A percentile compares a stretch with the other conserved stretches of the same genome.
Evolutionary conservation across 306 rosid genomes (phyloP).

Genomic region (Luffa acutangula): DNA sequence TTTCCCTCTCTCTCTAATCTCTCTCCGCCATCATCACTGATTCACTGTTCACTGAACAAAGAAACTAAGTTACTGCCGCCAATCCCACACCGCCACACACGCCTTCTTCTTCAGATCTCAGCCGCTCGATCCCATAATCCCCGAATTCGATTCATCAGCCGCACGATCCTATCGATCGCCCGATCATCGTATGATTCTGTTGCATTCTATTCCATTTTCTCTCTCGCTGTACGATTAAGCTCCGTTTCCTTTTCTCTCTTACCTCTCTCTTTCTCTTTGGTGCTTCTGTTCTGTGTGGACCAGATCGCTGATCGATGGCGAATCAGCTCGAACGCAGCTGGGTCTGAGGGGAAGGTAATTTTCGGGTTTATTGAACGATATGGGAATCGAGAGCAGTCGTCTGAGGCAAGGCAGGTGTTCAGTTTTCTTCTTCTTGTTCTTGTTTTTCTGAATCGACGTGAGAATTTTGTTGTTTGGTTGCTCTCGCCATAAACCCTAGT

Average conservation of each 20-base stretch:
- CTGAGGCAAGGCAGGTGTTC: conserved; percentile 38
- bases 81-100: conserved; percentile 3
- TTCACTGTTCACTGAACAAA: background rate
- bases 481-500: conserved; percentile 6
- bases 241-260: background rate
- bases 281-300: background rate
- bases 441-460: background rate
- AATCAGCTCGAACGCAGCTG: conserved; percentile 11
- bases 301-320: conserved; percentile 24
- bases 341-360: background rate
- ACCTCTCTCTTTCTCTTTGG: background rate
- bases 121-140: background rate
- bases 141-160: background rate
- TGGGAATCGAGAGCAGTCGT: conserved; percentile 11
- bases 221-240: background rate
- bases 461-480: background rate
- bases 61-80: background rate
- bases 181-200: background rate
- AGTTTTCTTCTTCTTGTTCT: background rate
- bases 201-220: background rate
- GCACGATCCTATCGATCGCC: background rate
- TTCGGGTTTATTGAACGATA: background rate
- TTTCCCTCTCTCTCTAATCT: background rate
- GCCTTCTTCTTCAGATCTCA: background rate
- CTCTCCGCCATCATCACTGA: background rate